phyloP scores from a whole-genome alignment of 2,329 filamentous ascomycete genomes.

The Colletotrichum musicola region DNA sequence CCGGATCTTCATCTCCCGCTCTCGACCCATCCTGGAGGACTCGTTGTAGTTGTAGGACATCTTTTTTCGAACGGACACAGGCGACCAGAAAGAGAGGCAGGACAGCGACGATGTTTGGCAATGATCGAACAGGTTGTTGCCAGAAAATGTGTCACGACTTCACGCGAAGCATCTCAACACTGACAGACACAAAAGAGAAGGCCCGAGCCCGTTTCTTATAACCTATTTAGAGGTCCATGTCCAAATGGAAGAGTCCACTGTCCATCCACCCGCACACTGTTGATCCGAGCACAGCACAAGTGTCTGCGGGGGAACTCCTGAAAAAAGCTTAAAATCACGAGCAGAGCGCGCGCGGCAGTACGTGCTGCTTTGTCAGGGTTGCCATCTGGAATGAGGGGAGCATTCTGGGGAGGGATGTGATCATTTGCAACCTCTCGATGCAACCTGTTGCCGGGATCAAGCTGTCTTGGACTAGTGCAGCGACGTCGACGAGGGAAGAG shows the following conservation, averaged over 20 bases:
- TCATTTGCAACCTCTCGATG: background rate
- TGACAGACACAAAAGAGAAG: no score
- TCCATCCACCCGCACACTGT: background rate
- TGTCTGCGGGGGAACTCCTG: background rate
- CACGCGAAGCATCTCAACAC: no score
- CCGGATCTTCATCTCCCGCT: constrained; percentile 44
- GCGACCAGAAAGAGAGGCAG: background rate
- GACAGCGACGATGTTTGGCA: no score
- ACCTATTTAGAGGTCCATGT: no score
- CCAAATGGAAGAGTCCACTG: no score
- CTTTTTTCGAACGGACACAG: no score
- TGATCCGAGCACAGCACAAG: background rate
- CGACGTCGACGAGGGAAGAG: background rate
- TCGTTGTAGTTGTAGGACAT: constrained; percentile 29
- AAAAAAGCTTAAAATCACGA: constrained; percentile 13
- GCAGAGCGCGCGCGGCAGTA: background rate
- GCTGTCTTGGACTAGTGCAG: constrained; percentile 12
- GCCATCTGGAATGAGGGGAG: background rate
- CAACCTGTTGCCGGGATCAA: constrained; percentile 21
- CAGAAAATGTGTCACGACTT: no score
- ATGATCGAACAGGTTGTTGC: no score
- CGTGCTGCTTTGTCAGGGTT: constrained; percentile 6
- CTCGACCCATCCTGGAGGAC: constrained; percentile 23
- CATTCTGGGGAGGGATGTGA: background rate
- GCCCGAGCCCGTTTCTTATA: no score